Evolutionary conservation across 768 basidiomycete genomes (phyloP).

Genomic region (Symmetrospora coprosmae): DNA sequence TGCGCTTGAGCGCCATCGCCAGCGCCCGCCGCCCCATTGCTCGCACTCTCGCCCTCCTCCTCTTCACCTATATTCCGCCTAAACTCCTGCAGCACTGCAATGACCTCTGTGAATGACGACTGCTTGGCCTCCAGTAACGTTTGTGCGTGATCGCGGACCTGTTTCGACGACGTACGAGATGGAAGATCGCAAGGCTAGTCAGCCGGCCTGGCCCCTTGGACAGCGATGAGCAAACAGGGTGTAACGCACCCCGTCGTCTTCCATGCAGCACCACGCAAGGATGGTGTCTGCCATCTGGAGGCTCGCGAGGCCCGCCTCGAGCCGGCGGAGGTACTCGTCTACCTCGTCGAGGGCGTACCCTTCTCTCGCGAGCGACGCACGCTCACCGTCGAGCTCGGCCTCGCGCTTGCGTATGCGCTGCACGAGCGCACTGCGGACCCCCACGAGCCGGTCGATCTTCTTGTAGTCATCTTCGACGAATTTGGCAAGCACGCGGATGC

Average conservation of each 20-base stretch:
- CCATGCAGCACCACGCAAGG: constrained; percentile 88
- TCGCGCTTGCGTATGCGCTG: constrained; percentile 51
- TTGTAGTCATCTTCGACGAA: constrained; percentile 88
- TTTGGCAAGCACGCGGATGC: constrained; percentile 72
- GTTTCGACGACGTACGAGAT: constrained; percentile 11
- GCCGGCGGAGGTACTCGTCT: constrained; percentile 64
- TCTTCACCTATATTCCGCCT: constrained; percentile 56
- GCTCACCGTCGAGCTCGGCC: constrained; percentile 42
- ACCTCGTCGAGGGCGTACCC: constrained; percentile 50
- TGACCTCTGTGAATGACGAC: constrained; percentile 55
- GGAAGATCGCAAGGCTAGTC: background rate
- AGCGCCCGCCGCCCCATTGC: constrained; percentile 32
- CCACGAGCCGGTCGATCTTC: constrained; percentile 83
- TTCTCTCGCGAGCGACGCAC: constrained; percentile 47
- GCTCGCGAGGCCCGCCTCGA: constrained; percentile 76
- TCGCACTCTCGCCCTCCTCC: constrained; percentile 30
- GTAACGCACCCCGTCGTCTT: constrained; percentile 78
- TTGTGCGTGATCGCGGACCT: constrained; percentile 65
- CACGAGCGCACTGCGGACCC: constrained; percentile 61
- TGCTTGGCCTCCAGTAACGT: constrained; percentile 64
- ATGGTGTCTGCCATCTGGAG: constrained; percentile 88
- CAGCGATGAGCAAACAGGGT: too few species aligned
- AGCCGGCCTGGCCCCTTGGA: background rate
- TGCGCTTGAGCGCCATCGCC: constrained; percentile 39
- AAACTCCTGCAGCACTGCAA: constrained; percentile 56